phyloP scores from a whole-genome alignment of 345 rosid genomes.

The Eucalyptus paniculata region DNA sequence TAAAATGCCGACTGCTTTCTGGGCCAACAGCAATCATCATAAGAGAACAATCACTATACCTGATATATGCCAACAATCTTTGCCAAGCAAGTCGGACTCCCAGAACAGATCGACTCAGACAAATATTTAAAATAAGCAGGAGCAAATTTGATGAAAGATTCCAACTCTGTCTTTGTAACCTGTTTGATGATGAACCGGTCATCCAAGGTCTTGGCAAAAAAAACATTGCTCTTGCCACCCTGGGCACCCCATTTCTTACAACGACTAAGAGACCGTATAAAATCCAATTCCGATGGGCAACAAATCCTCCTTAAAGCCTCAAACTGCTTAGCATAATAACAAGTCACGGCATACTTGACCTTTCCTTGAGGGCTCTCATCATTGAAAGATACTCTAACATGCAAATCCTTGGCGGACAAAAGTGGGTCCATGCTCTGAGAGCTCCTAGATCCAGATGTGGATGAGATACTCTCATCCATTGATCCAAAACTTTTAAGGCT shows the following conservation, averaged over 20 bases:
- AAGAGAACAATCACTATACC: conserved; percentile 28
- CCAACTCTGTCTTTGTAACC: conserved; percentile 93
- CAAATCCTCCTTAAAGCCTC: conserved; percentile 83
- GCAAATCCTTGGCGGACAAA: conserved; percentile 46
- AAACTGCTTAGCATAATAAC: conserved; percentile 78
- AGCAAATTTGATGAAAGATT: conserved; percentile 88
- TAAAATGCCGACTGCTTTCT: background rate
- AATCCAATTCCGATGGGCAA: conserved; percentile 84
- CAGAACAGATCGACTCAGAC: conserved; percentile 55
- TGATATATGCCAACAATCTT: conserved; percentile 94
- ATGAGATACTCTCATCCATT: conserved; percentile 35
- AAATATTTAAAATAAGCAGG: conserved; percentile 77
- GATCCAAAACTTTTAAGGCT: conserved; percentile 33
- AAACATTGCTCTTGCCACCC: conserved; percentile 98
- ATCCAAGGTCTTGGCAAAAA: conserved; percentile 93
- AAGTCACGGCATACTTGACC: conserved; percentile 69
- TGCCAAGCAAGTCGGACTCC: conserved; percentile 91
- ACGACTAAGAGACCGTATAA: conserved; percentile 79
- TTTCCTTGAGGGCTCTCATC: conserved; percentile 69
- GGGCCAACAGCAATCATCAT: background rate
- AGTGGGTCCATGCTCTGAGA: conserved; percentile 49
- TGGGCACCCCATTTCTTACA: conserved; percentile 99
- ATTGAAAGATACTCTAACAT: conserved; percentile 62
- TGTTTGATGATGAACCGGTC: conserved; percentile 95
- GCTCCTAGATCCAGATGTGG: conserved; percentile 14